Evolutionary conservation across 1,284 basidiomycete species (phyloP), one percentile per base, ranked within the genome.

Genomic region (Trametes pubescens): DNA sequence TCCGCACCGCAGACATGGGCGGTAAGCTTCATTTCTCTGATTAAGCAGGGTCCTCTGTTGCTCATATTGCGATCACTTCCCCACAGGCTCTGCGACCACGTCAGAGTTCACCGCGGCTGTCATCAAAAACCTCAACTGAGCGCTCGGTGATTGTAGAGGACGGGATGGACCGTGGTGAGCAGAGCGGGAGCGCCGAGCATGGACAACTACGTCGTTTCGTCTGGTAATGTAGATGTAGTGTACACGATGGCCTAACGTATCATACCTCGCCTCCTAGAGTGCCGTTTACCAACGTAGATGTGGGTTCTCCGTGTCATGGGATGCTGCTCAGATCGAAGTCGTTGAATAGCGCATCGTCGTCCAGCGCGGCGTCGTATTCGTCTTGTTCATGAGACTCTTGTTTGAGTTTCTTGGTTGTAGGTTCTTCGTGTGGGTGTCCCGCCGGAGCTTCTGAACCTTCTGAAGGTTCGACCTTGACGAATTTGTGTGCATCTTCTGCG

Each of bases 1-100:
- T 97, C 77, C 88, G 92, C 76, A 99, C 97, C 34, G 92, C 94
- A 63, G 97, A 99, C 78, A 94, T 99, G 91, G 94, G 94, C 69
- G 96, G 96, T 91, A 78, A 79, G 90, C 16, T 58, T 57, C 44
- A 52, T n/a, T 61, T 21, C 22, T 57, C 54, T 64, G 44, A 48
- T 59, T 35, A 32, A 26, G 46, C 24, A 47, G 13, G 51, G 44
- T 48, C 47, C 22, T 22, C 32, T 5, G 44, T 58, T 61, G 34
- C 34, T 46, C 22, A 51, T 57, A 4, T 46, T 18, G 21, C 22
- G 24, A 26, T 16, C 4, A 5, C 26, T 44, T 40, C 59, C 46
- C 21, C 52, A 13, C 66, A 94, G 93, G 94, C 66, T 88, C 90
- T 71, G 86, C 94, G 47, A 93, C 92, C 46, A 98, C 96, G 57